phyloP scores from a whole-genome alignment of 305 asterid genomes.

The Solanum hybrid region DNA sequence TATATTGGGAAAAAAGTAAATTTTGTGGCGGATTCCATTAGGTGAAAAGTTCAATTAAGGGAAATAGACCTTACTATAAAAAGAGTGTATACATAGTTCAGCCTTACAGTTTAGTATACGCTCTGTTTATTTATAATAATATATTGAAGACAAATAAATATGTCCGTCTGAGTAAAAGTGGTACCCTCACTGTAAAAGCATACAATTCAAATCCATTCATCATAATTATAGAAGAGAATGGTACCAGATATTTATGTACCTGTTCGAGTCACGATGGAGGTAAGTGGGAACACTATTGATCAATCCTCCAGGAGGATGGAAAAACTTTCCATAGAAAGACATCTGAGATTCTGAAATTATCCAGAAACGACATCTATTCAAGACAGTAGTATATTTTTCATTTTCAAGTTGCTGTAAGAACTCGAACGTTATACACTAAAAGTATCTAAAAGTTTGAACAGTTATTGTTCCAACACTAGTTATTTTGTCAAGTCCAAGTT shows the following conservation, averaged over 20 bases:
- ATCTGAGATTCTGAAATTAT: not conserved
- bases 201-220: not conserved
- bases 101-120: not conserved
- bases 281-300: not conserved
- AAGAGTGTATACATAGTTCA: not conserved
- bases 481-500: conserved; percentile 1
- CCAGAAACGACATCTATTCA: not conserved
- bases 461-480: not conserved
- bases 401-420: not conserved
- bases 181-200: not conserved
- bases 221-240: not conserved
- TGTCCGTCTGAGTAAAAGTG: not conserved
- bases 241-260: not conserved
- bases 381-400: not conserved
- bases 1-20: not conserved
- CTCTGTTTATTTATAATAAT: too few relatives aligned
- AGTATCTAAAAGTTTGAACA: not conserved
- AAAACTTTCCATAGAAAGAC: not conserved
- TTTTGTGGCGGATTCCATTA: not conserved
- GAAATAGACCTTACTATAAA: not conserved
- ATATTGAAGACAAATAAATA: not conserved
- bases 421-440: not conserved
- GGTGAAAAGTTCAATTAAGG: not conserved
- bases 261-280: not conserved
- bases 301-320: not conserved